Evolutionary conservation across 345 rosid species (phyloP), one percentile per base, ranked within the genome.

Genomic region (Syzygium jambos): DNA sequence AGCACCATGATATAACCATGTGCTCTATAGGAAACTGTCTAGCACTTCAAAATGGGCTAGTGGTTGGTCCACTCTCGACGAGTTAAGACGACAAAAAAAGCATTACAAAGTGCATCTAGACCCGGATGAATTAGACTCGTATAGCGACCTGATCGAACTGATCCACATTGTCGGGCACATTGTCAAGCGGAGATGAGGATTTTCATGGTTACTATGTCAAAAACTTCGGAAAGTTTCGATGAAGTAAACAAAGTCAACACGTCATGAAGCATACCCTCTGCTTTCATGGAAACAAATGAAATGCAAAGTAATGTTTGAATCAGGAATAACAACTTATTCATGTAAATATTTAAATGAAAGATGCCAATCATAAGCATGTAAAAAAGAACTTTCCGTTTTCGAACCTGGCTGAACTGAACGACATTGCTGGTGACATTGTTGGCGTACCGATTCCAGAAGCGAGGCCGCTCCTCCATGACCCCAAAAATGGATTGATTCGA

Each of bases 381-480:
- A 57, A 57, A 57, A 27, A 4, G 9, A 57, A 57, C 63, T 57
- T 11, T 57, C 63, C 63, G 14, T 22, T 56, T 23, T 27, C 59
- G 59, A 55, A 55, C 59, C 59, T 55, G 59, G 11, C 25, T 59
- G 65, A 59, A 59, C 30, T 59, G 65, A 59, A 25, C 65, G 65
- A 59, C 29, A 7, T 59, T 59, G 30, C 25, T 25, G 30, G 16
- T 11, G 65, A 56, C 12, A 0, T 9, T 56, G 3, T 23, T 56
- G 27, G 2, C 0, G 61, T 25, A 25, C 65, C 15, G 1, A 29
- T 2, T 1, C 15, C 4, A 27, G 30, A 5, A 27, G 30, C 3
- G 0, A 3, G 30, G 65, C 29, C 3, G 5, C 2, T 1, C 15
- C 30, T 59, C 65, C 65, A 0, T 27, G 29, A 14, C 9, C 27